A percentile compares a stretch with the other conserved stretches of the same genome.
Conservation (phyloP, 441 rosid genomes). For the Corymbia citriodora region DNA sequence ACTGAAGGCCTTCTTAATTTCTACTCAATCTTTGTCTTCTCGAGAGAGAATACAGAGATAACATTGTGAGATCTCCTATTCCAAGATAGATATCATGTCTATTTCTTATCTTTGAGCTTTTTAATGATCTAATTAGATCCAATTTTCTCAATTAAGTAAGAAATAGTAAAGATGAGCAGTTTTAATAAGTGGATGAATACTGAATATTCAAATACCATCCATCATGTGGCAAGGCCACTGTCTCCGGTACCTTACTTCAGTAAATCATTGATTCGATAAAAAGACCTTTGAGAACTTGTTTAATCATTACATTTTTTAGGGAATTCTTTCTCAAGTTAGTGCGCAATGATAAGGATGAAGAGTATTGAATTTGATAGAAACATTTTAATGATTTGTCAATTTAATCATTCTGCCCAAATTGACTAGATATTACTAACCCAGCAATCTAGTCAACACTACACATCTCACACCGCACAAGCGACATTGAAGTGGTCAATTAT, state of each 20-base stretch:
- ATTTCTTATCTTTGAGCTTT: too few relatives aligned
- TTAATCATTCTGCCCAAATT: background rate
- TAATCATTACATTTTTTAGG: background rate
- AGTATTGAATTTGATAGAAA: background rate
- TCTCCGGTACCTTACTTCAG: background rate
- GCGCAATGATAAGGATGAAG: background rate
- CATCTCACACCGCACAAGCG: rapidly evolving
- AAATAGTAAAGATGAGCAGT: background rate
- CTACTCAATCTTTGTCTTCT: too few relatives aligned
- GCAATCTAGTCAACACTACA: rapidly evolving
- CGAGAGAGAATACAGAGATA: too few relatives aligned
- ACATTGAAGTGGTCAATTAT: rapidly evolving
- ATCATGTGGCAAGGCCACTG: background rate
- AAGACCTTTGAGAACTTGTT: background rate
- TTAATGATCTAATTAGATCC: too few relatives aligned
- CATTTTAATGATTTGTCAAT: background rate
- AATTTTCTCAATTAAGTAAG: background rate
- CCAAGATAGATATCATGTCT: too few relatives aligned
- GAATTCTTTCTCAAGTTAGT: background rate
- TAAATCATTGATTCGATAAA: background rate
- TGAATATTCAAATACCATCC: background rate
- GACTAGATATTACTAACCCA: rapidly evolving
- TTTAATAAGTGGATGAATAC: background rate
- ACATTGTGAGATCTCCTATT: too few relatives aligned
- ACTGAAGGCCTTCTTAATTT: too few relatives aligned